Conservation (phyloP, 2,329 filamentous ascomycete species). For the Keithomyces neogunnii region DNA sequence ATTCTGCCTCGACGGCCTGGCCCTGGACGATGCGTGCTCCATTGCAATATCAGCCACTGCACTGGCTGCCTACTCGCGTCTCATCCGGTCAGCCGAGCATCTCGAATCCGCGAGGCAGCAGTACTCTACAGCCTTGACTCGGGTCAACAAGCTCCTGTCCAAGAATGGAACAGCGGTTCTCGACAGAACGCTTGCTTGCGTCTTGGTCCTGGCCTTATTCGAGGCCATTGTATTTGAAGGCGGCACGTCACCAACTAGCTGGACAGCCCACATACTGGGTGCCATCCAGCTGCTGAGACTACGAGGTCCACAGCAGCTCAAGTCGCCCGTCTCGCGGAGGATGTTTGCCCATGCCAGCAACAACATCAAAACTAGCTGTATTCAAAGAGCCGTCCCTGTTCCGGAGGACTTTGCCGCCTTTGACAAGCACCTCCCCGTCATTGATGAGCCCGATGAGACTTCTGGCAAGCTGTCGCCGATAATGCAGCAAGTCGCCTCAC, state of each 20-base stretch:
- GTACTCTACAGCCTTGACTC: constrained; percentile 13
- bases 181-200: constrained; percentile 17
- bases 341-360: constrained; percentile 17
- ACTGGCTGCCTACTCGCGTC: constrained; percentile 15
- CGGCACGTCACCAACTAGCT: constrained; percentile 15
- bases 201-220: constrained; percentile 19
- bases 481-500: constrained; percentile 10
- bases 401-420: constrained; percentile 13
- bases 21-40: constrained; percentile 11
- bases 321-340: constrained; percentile 11
- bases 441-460: constrained; percentile 10
- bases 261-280: constrained; percentile 17
- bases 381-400: constrained; percentile 14
- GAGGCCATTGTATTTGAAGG: constrained; percentile 18
- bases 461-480: constrained; percentile 10
- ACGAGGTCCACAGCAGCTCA: constrained; percentile 14
- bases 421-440: constrained; percentile 5
- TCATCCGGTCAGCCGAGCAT: constrained; percentile 6
- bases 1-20: constrained; percentile 8
- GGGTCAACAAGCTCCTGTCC: constrained; percentile 11
- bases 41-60: constrained; percentile 15
- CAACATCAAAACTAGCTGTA: constrained; percentile 18
- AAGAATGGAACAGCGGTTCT: constrained; percentile 12
- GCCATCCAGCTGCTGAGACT: constrained; percentile 17
- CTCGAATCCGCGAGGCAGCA: constrained; percentile 12